Evolutionary conservation across 2,329 filamentous ascomycete genomes (phyloP).

Genomic region (Myriosclerotinia duriaeana): DNA sequence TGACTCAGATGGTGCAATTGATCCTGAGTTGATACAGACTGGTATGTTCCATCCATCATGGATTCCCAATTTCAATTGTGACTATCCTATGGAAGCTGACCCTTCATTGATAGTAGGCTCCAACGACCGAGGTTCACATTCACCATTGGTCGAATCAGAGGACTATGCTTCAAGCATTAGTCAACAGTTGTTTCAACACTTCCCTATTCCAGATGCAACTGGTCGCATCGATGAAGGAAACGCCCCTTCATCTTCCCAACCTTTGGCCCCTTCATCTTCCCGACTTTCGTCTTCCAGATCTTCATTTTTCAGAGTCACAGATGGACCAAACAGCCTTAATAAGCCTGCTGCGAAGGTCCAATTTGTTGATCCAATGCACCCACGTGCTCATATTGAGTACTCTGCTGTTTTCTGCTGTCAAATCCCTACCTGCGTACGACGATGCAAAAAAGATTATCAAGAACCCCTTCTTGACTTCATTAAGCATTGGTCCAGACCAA

Average conservation of each 20-base stretch:
- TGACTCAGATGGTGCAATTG: not conserved
- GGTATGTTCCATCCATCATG: not conserved
- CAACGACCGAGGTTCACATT: not conserved
- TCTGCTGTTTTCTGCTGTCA: conserved; percentile 11
- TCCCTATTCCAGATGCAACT: not conserved
- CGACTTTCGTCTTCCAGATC: too few species aligned
- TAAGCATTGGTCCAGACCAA: not conserved
- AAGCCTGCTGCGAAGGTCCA: not conserved
- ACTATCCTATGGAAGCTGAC: not conserved
- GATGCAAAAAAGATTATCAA: not conserved
- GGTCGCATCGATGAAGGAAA: not conserved
- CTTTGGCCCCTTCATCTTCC: too few species aligned
- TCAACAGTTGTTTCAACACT: too few species aligned
- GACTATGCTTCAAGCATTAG: too few species aligned
- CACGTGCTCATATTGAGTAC: not conserved
- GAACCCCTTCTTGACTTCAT: not conserved
- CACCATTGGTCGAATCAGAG: not conserved
- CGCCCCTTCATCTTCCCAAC: not conserved
- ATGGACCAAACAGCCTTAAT: not conserved
- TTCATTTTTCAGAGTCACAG: too few species aligned
- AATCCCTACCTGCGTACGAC: not conserved
- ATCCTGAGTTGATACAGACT: not conserved
- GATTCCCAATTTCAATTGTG: not conserved
- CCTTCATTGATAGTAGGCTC: too few species aligned
- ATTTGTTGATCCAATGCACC: conserved; percentile 6